phyloP scores from a whole-genome alignment of 164 flowering plant species.

The Santalum album region DNA sequence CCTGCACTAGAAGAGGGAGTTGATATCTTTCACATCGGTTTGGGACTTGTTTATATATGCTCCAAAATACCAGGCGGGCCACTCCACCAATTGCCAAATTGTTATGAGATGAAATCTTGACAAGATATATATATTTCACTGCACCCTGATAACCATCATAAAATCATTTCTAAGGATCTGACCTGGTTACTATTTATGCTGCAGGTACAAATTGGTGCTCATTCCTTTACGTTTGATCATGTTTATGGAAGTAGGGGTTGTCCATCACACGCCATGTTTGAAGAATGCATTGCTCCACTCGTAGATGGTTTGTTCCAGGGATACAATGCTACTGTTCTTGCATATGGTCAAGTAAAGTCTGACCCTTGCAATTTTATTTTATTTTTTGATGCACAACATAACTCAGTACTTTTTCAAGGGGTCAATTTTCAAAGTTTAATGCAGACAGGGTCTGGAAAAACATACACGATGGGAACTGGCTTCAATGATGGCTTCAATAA shows the following conservation, averaged over 20 bases:
- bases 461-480: slow-evolving; percentile 2
- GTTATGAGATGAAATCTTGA: too few relatives aligned
- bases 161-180: too few relatives aligned
- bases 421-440: neutral
- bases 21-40: too few relatives aligned
- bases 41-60: too few relatives aligned
- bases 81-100: too few relatives aligned
- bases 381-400: too few relatives aligned
- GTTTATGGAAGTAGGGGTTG: slow-evolving; percentile 3
- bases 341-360: slow-evolving; percentile 1
- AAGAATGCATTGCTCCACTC: slow-evolving; percentile 1
- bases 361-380: neutral
- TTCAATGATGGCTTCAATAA: neutral
- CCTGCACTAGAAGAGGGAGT: too few relatives aligned
- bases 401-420: neutral
- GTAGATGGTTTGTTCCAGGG: slow-evolving; percentile 4
- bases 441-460: slow-evolving; percentile 6
- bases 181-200: too few relatives aligned
- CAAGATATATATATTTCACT: too few relatives aligned
- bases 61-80: too few relatives aligned
- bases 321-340: slow-evolving; percentile 4
- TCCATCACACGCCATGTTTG: neutral
- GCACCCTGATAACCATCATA: too few relatives aligned
- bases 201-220: slow-evolving; percentile 1
- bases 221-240: slow-evolving; percentile 3